Conservation (phyloP, 345 rosid species). For the Corchorus capsularis region DNA sequence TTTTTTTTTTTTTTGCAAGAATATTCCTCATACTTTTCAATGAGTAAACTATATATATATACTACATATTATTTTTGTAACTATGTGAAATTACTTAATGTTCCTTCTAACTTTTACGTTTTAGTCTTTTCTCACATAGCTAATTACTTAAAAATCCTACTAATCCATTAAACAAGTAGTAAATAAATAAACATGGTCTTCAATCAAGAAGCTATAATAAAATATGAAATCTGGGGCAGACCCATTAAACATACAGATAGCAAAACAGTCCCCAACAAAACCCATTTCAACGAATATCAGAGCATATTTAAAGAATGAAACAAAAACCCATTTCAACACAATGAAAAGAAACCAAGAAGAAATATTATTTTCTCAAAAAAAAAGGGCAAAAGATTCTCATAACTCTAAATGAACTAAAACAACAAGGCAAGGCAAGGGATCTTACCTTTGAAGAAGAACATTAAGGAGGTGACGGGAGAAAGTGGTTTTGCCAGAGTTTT, state of each 20-base stretch:
- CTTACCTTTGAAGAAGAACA: slow-evolving; percentile 70
- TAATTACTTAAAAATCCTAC: no score
- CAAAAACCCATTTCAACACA: background rate
- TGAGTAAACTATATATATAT: no score
- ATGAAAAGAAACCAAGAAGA: no score
- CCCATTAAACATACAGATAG: slow-evolving; percentile 17
- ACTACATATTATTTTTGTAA: no score
- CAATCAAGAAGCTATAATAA: background rate
- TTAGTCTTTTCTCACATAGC: no score
- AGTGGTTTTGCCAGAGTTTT: slow-evolving; percentile 82
- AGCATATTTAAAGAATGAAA: background rate
- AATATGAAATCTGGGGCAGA: background rate
- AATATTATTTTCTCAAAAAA: no score
- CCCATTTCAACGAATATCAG: background rate
- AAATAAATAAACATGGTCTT: background rate
- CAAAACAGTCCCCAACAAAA: background rate
- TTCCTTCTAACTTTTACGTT: no score
- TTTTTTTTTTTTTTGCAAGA: no score
- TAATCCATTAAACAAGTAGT: slow-evolving; percentile 19
- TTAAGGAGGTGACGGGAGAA: slow-evolving; percentile 85
- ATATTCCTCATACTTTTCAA: no score
- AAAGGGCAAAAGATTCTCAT: background rate
- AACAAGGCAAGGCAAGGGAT: background rate
- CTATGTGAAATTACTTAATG: no score
- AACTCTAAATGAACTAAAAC: background rate